A percentile compares a stretch with the other conserved stretches of the same genome.
phyloP scores from a whole-genome alignment of 169 alveolate genomes.

The Eimeria acervulina region DNA sequence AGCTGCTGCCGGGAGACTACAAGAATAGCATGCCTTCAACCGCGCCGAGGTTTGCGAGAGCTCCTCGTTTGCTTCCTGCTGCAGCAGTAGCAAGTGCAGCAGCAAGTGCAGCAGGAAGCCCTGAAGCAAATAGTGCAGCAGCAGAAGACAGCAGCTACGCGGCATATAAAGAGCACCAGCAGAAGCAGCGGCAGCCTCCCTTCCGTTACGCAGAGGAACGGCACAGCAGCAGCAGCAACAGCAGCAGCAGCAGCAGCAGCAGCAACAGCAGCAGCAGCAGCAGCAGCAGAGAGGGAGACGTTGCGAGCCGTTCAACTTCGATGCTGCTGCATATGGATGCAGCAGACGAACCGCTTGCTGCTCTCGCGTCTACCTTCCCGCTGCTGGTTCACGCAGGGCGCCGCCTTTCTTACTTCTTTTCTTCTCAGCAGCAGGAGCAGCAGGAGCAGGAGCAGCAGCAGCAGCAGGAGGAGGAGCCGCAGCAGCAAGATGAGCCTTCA shows the following conservation, averaged over 20 bases:
- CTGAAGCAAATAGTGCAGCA: not conserved
- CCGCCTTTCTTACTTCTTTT: not conserved
- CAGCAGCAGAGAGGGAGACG: not conserved
- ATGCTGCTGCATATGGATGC: conserved; percentile 45
- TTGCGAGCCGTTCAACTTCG: not conserved
- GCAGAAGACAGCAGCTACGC: not conserved
- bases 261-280: conserved; percentile 32
- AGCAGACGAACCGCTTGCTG: not conserved
- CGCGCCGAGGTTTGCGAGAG: not conserved
- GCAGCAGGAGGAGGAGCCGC: not conserved
- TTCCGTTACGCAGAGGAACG: not conserved
- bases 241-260: not conserved
- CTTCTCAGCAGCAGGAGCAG: not conserved
- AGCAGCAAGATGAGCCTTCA: not conserved
- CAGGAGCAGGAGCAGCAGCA: conserved; percentile 23
- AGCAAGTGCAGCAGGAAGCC: not conserved
- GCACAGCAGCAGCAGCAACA: not conserved
- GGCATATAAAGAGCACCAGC: conserved; percentile 5
- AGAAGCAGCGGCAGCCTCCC: not conserved
- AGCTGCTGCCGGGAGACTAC: not conserved
- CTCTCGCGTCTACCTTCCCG: conserved; percentile 13
- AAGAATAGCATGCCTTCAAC: conserved; percentile 15
- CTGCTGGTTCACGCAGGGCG: conserved; percentile 5
- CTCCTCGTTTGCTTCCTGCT: conserved; percentile 4
- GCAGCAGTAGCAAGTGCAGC: conserved; percentile 2